Base-by-base conservation (phyloP, 73 alveolate genomes). In the Urostyla sp. region DNA sequence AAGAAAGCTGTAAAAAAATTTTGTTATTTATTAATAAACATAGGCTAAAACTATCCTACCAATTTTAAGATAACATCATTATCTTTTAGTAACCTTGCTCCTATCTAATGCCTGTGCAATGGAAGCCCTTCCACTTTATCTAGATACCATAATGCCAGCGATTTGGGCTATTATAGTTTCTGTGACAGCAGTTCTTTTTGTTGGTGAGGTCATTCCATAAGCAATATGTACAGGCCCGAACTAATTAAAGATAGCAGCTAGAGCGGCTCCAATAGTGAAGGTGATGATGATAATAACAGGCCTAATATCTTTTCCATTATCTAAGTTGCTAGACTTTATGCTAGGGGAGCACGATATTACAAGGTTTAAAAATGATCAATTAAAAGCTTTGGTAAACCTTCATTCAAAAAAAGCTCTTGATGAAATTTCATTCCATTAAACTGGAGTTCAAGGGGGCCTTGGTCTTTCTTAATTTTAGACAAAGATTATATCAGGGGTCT, bases 191-290 rank as follows among this genome's bases (percentile, higher is more conserved):
- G 87, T 94, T 23, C 76, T 96, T 45, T 85, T 94, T 45, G 90
- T 96, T 37, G 98, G 99, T n/a, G 99, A 96, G 69, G 94, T 96
- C 35, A 96, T 96, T 49, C 99, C 99, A 26, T 95, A 95, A 37
- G 98, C 99, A 34, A 89, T 92, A 34, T 94, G 99, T 53, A 96
- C 99, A 23, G 99, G 99, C 38, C 99, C 99, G 15, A 76, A 76
- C 37, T 93, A 96, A 93, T 85, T 96, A 80, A 79, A 81, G 53
- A 96, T 96, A n/a, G 99, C 98, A 15, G 82, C 96, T 55, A 83
- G 72, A 26, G 69, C 91, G 54, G 95, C 98, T 0, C 98, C 99
- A 31, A 50, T 90, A 50, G 93, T 95, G 32, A 91, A 84, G 54
- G 56, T 92, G 56, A 34, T 92, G 26, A 92, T 90, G 94, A 43